phyloP scores from a whole-genome alignment of 1,139 yeast genomes.

The Arxiozyma slooffiae region DNA sequence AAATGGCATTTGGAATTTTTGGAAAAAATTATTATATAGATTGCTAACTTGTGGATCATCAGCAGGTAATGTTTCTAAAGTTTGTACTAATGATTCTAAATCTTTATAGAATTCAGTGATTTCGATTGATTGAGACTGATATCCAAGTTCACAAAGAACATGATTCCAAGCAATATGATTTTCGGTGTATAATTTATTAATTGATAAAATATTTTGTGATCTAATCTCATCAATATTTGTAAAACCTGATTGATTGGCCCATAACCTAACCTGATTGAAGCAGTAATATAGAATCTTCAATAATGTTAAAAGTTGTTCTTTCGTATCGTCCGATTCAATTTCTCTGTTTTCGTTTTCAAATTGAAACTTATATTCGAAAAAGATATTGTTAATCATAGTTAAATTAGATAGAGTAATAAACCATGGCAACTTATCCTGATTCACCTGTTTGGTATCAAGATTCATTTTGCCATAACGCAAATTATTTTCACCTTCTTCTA shows the following conservation, averaged over 20 bases:
- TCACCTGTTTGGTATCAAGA: slow-evolving; percentile 21
- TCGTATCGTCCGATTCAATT: slow-evolving; percentile 5
- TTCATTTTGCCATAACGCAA: slow-evolving; percentile 29
- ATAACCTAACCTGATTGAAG: slow-evolving; percentile 29
- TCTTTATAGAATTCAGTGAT: slow-evolving; percentile 62
- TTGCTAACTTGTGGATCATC: slow-evolving; percentile 38
- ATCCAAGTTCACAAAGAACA: slow-evolving; percentile 40
- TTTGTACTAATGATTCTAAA: slow-evolving; percentile 53
- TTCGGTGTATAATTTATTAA: slow-evolving; percentile 19
- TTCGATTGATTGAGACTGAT: slow-evolving; percentile 46
- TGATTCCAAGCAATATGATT: slow-evolving; percentile 43
- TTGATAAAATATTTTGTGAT: slow-evolving; percentile 6
- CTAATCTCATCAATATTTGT: not conserved
- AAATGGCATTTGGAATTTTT: slow-evolving; percentile 56
- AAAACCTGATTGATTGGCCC: slow-evolving; percentile 22
- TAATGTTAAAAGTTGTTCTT: slow-evolving; percentile 24
- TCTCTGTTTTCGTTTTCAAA: not conserved
- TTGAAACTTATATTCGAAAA: slow-evolving; percentile 22
- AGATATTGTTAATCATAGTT: slow-evolving; percentile 24
- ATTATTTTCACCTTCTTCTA: slow-evolving; percentile 37
- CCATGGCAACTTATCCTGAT: slow-evolving; percentile 31
- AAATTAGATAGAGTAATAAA: slow-evolving; percentile 24
- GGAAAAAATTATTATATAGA: slow-evolving; percentile 46
- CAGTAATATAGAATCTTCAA: slow-evolving; percentile 32
- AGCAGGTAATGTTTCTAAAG: slow-evolving; percentile 46